A percentile compares a stretch with the other conserved stretches of the same genome.
These are phyloP conservation scores for Xylariales sp. DNA, from an alignment of 2,329 filamentous ascomycete genomes.

Conservation along the genomic window DNA sequence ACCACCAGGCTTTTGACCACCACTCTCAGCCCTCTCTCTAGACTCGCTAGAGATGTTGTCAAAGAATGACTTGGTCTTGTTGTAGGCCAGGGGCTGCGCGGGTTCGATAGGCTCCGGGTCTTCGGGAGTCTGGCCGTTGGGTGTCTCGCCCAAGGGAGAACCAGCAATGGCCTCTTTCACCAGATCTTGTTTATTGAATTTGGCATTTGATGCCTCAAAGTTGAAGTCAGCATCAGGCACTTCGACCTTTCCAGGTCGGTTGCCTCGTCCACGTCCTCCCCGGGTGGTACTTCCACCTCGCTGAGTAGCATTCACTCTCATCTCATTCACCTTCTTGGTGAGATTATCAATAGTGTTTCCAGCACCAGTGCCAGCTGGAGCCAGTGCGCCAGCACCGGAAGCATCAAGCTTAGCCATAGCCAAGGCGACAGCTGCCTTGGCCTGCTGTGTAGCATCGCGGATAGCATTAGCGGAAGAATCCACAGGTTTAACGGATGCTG, in stretches of 20 bases:
- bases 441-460: slow-evolving; percentile 68
- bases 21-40: slow-evolving; percentile 77
- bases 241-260: slow-evolving; percentile 66
- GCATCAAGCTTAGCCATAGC: slow-evolving; percentile 68
- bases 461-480: slow-evolving; percentile 38
- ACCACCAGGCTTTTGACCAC: slow-evolving; percentile 65
- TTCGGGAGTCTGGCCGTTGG: slow-evolving; percentile 33
- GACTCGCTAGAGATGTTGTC: slow-evolving; percentile 96
- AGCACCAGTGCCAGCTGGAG: slow-evolving; percentile 26
- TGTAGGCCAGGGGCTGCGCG: slow-evolving; percentile 57
- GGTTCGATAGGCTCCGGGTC: slow-evolving; percentile 24
- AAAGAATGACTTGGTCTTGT: slow-evolving; percentile 89
- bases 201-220: slow-evolving; percentile 80
- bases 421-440: slow-evolving; percentile 72
- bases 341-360: slow-evolving; percentile 62
- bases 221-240: slow-evolving; percentile 91
- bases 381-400: slow-evolving; percentile 25
- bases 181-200: slow-evolving; percentile 82
- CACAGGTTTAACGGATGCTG: slow-evolving; percentile 29
- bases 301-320: slow-evolving; percentile 60
- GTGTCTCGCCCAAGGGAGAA: slow-evolving; percentile 58
- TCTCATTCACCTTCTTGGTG: slow-evolving; percentile 70
- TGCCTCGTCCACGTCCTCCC: slow-evolving; percentile 40
- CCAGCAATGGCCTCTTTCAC: slow-evolving; percentile 84
- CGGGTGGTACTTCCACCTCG: slow-evolving; percentile 45